These are phyloP conservation scores for Haematococcus lacustris DNA, from an alignment of 139 green algal species.

Conservation along the genomic window DNA sequence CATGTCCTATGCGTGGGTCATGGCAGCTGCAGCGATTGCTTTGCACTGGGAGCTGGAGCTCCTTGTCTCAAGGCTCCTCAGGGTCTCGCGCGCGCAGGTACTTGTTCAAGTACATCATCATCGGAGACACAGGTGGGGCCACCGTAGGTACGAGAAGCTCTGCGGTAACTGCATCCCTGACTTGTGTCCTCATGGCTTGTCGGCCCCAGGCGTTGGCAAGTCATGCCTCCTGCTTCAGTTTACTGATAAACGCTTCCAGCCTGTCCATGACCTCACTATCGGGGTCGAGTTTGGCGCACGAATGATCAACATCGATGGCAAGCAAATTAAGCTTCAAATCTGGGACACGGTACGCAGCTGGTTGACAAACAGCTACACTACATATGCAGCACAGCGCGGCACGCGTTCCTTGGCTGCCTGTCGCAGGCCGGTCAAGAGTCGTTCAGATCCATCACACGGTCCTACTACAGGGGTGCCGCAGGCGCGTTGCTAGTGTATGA, in stretches of 20 bases:
- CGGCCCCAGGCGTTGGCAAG: conserved; percentile 95
- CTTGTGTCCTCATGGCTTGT: no score
- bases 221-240: conserved; percentile 99
- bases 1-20: conserved; percentile 30
- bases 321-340: conserved; percentile 99
- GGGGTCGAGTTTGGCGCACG: conserved; percentile 94
- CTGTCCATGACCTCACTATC: conserved; percentile 84
- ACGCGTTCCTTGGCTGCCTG: no score
- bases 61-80: no score
- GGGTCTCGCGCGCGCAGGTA: conserved; percentile 55
- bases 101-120: conserved; percentile 99
- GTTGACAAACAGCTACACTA: no score
- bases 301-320: conserved; percentile 97
- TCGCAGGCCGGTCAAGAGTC: conserved; percentile 92
- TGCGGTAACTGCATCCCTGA: background rate
- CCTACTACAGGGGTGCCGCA: conserved; percentile 98
- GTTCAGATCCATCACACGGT: conserved; percentile 96
- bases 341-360: conserved; percentile 89
- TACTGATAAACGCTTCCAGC: conserved; percentile 99
- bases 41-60: background rate
- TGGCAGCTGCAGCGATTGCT: background rate
- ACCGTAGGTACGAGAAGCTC: no score
- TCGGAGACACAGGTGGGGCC: conserved; percentile 85
- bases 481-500: conserved; percentile 98
- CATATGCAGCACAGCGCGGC: no score